phyloP scores from a whole-genome alignment of 192 early-diverging fungal species.

The Linnemannia zychae region DNA sequence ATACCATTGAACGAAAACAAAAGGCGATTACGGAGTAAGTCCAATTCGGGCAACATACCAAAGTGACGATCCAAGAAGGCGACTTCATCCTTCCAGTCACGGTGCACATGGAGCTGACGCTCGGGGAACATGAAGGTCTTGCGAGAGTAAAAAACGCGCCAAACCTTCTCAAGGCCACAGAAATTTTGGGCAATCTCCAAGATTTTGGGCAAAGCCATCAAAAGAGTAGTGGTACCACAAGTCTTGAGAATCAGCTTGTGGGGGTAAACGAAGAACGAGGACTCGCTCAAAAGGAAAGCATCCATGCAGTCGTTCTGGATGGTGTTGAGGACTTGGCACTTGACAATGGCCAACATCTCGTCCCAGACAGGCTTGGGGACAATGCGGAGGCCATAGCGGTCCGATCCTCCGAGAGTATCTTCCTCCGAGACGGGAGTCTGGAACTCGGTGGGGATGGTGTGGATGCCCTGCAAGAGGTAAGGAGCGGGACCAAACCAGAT shows the following conservation, averaged over 20 bases:
- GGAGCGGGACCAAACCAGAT: constrained; percentile 90
- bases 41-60: constrained; percentile 43
- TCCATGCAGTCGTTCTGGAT: constrained; percentile 87
- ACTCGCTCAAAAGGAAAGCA: constrained; percentile 96
- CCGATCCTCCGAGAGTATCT: constrained; percentile 50
- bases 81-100: constrained; percentile 94
- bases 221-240: constrained; percentile 95
- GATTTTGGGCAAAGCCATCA: constrained; percentile 90
- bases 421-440: constrained; percentile 25
- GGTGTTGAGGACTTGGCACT: constrained; percentile 92
- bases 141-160: constrained; percentile 94
- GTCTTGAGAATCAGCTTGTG: constrained; percentile 97
- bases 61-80: constrained; percentile 75
- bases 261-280: constrained; percentile 97
- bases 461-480: constrained; percentile 52
- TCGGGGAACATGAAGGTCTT: constrained; percentile 98
- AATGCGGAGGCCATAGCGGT: constrained; percentile 75
- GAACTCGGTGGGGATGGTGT: constrained; percentile 31
- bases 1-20: background rate
- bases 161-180: constrained; percentile 75
- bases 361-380: constrained; percentile 89
- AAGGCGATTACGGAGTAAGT: no score
- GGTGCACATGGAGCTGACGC: constrained; percentile 88
- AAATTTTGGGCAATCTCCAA: constrained; percentile 82
- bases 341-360: constrained; percentile 93